Percentiles rank a stretch among this genome's conserved stretches.
These are phyloP conservation scores for Ophiocordyceps camponoti-saundersi DNA, from an alignment of 2,329 filamentous ascomycete genomes.

Conservation along the genomic window DNA sequence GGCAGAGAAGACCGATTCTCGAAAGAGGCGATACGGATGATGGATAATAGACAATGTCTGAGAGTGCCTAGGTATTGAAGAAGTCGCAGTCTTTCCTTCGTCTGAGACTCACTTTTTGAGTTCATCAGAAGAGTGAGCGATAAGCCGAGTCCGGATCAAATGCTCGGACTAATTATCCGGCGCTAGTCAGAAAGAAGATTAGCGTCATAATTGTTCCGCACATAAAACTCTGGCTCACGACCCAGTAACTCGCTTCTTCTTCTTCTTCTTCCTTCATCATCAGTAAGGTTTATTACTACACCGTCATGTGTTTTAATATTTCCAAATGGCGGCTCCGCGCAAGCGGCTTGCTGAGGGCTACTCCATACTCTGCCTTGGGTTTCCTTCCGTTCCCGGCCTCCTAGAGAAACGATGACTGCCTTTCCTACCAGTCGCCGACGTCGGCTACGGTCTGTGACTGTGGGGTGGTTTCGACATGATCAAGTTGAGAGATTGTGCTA, in stretches of 20 bases:
- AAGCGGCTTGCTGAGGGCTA: conserved; percentile 38
- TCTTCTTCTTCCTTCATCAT: conserved; percentile 21
- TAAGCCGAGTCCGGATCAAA: not conserved
- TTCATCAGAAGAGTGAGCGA: not conserved
- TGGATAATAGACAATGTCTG: not conserved
- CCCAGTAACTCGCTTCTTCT: conserved; percentile 1
- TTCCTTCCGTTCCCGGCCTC: conserved; percentile 39
- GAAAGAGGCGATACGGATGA: conserved; percentile 12
- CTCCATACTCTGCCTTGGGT: conserved; percentile 24
- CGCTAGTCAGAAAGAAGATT: not conserved
- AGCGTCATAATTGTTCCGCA: not conserved
- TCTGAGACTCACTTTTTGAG: not conserved
- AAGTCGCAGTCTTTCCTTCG: not conserved
- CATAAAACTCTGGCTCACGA: conserved; percentile 5
- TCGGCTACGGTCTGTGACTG: conserved; percentile 27
- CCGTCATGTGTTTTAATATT: conserved; percentile 32
- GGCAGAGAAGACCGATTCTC: conserved; percentile 23
- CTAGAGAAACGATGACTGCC: conserved; percentile 27
- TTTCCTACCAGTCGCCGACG: conserved; percentile 26
- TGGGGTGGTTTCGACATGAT: conserved; percentile 29
- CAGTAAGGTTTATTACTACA: conserved; percentile 29
- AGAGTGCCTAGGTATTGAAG: not conserved
- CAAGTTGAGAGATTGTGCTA: not conserved
- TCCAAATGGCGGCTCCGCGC: conserved; percentile 29
- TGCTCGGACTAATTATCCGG: not conserved